Base-by-base conservation (phyloP, 1,284 basidiomycete genomes). In the Cystobasidium sp. region DNA sequence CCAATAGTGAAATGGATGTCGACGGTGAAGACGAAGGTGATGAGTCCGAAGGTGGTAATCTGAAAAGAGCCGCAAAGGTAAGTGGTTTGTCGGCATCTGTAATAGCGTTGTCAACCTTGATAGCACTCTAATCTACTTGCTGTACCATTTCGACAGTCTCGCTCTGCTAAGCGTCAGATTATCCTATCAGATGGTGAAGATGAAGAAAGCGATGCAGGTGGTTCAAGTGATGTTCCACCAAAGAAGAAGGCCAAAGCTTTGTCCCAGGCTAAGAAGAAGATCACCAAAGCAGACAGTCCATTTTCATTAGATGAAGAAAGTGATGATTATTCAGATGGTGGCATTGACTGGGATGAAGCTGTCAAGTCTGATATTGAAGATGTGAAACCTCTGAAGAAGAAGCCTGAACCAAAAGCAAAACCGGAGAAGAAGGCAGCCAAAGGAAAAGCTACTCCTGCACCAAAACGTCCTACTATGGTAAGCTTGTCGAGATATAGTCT, bases 331-430 rank as follows among this genome's bases (percentile, higher is more conserved):
- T 78, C 74, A 44, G 76, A 77, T 8, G 77, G 75, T 49, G 46
- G 52, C 52, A 69, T 39, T 75, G 75, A 66, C 58, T 72, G 62
- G 52, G 67, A 58, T 24, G 73, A 46, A 49, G 58, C 65, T 37
- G 24, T 16, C 46, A 24, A 22, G 64, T 69, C 68, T 12, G 82
- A 80, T 62, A 56, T 81, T 52, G 81, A 80, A 65, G 80, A 77
- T 10, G 78, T 80, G 8, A 71, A 71, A 51, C 61, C 69, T 18
- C 49, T 39, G 37, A 46, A 65, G 53, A 66, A 51, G 52, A 43
- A 31, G 47, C 14, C 6, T 24, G 65, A 65, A 24, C 14, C 59
- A 3, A 46, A 37, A 8, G 22, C 49, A 18, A 55, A 47, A 31
- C 31, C 31, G 2, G 31, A 31, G 5, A 31, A 31, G 31, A 31